Conservation (phyloP, 768 basidiomycete genomes). For the Suillus brevipes region DNA sequence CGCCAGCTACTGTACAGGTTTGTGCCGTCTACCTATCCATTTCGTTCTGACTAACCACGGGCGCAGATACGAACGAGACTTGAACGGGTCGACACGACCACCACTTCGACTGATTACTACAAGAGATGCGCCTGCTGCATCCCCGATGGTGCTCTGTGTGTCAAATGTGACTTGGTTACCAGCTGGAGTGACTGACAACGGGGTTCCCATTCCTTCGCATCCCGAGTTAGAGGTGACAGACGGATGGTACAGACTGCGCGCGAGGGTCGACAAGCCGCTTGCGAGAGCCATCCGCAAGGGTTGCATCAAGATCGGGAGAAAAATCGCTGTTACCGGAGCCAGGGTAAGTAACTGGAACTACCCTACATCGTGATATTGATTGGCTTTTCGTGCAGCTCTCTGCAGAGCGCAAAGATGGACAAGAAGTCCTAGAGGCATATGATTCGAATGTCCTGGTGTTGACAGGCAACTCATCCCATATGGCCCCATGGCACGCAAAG, state of each 20-base stretch:
- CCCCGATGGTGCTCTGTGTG: constrained; percentile 85
- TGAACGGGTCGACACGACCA: constrained; percentile 76
- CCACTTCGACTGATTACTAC: constrained; percentile 79
- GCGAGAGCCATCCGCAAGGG: constrained; percentile 67
- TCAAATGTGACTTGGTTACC: constrained; percentile 65
- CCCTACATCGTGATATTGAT: neutral
- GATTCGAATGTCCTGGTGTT: constrained; percentile 64
- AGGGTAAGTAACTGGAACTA: constrained; percentile 49
- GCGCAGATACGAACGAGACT: constrained; percentile 84
- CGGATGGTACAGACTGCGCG: constrained; percentile 91
- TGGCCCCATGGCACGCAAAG: constrained; percentile 86
- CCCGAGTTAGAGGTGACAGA: constrained; percentile 90
- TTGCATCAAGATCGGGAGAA: constrained; percentile 72
- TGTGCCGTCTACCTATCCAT: constrained; percentile 15
- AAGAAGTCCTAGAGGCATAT: constrained; percentile 82
- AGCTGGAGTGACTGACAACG: constrained; percentile 37
- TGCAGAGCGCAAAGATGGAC: constrained; percentile 70
- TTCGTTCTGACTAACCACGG: neutral
- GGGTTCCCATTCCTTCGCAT: constrained; percentile 37
- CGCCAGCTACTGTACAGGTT: constrained; percentile 86
- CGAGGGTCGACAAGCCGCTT: constrained; percentile 72
- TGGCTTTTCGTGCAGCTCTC: constrained; percentile 49
- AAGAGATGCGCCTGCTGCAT: constrained; percentile 75
- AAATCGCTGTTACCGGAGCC: constrained; percentile 79
- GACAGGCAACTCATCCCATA: constrained; percentile 81